Evolutionary conservation across 1,284 basidiomycete species (phyloP).

Genomic region (Bondarzewia mesenterica): DNA sequence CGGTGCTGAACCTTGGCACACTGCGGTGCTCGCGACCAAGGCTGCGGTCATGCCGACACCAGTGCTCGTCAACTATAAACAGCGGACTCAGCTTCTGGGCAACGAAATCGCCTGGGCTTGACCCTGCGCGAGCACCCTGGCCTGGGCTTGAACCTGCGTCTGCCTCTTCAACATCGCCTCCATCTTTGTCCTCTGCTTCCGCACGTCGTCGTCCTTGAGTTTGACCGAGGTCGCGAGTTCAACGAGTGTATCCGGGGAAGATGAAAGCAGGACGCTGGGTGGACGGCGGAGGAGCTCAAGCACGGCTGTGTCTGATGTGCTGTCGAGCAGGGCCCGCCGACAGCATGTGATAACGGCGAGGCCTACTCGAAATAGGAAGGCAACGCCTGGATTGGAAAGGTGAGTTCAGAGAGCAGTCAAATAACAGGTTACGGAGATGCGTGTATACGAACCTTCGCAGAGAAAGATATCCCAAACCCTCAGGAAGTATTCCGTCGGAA

Average conservation of each 20-base stretch:
- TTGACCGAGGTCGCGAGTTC: conserved; percentile 56
- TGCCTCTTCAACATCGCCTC: conserved; percentile 57
- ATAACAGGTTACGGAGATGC: neutral
- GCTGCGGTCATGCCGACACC: no score
- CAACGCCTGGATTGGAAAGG: conserved; percentile 70
- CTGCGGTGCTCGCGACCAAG: no score
- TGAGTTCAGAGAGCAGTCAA: conserved; percentile 61
- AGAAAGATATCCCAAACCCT: conserved; percentile 87
- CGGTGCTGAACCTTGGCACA: neutral
- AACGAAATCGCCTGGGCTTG: conserved; percentile 1
- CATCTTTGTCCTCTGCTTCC: conserved; percentile 68
- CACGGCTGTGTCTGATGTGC: conserved; percentile 38
- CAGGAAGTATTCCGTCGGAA: conserved; percentile 73
- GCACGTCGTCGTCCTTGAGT: conserved; percentile 76
- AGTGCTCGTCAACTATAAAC: no score
- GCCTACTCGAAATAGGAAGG: conserved; percentile 75
- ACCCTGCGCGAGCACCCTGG: neutral
- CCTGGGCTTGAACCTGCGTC: conserved; percentile 14
- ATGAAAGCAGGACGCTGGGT: conserved; percentile 43
- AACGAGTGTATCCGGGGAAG: conserved; percentile 56
- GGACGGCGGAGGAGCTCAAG: conserved; percentile 45
- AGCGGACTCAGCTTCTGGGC: neutral
- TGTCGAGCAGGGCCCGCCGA: conserved; percentile 50
- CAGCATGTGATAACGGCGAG: conserved; percentile 66
- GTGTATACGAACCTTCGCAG: conserved; percentile 55